Evolutionary conservation across 768 basidiomycete genomes (phyloP), one percentile per base, ranked within the genome.

Genomic region (Brasilioporus rufonigricans): DNA sequence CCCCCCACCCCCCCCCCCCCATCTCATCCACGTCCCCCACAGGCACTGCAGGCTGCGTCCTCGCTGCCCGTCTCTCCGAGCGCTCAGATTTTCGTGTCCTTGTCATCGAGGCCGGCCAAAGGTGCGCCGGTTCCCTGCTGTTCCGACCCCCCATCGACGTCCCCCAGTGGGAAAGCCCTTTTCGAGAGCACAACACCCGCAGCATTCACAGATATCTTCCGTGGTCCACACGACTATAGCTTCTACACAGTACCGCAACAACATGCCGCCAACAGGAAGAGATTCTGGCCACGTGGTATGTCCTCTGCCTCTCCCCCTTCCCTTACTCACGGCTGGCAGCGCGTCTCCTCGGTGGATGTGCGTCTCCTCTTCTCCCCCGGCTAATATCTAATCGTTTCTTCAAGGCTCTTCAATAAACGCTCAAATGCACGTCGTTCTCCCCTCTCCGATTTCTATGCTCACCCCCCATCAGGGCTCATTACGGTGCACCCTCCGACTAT

Each of bases 321-420:
- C 44, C 27, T 31, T 33, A 2, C 55, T 67, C 35, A 62, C n/a
- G 2, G 0, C 27, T 1, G n/a, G n/a, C 48, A 88, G 87, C 72
- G 1, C 87, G 83, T 62, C 73, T 90, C 65, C 77, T 91, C 7
- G 88, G 88, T 23, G 88, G 88, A 64, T 90, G 88, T 85, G 63
- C 67, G 83, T 74, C 12, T 24, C 35, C n/a, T 23, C 27, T n/a
- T 29, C 23, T 31, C 56, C 35, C 48, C n/a, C 8, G 0, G 5
- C 24, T 12, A 5, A 39, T 45, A 13, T 27, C 45, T 43, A 4
- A 43, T 12, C 45, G 7, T 35, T 16, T 18, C 13, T 23, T 13
- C 39, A 52, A 85, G 82, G 83, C 52, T 83, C 84, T 5, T 76
- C 84, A 2, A 79, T 87, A 44, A 89, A 90, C 60, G 87, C 86